Conservation (phyloP, 2,329 filamentous ascomycete genomes). For the Sporothrix curviconia region DNA sequence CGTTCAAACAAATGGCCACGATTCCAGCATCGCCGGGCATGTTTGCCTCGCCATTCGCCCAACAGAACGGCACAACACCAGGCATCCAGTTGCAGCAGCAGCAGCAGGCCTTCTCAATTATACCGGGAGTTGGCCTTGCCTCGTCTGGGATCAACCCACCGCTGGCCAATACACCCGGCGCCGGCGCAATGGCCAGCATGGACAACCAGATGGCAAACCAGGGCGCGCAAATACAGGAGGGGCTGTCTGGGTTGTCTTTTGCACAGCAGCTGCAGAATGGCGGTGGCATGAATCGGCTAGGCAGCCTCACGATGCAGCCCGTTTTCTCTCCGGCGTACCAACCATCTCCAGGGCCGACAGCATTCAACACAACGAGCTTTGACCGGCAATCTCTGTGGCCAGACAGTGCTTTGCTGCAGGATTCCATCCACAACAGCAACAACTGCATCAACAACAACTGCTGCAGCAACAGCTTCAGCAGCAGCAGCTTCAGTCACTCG, state of each 20-base stretch:
- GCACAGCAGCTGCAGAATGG: neutral
- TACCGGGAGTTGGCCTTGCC: neutral
- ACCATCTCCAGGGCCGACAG: constrained; percentile 31
- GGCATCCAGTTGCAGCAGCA: neutral
- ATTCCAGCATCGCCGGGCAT: constrained; percentile 45
- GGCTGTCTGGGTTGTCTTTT: neutral
- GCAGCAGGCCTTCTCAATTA: neutral
- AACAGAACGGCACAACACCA: constrained; percentile 4
- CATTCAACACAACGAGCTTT: constrained; percentile 35
- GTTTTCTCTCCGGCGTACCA: constrained; percentile 29
- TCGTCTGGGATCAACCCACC: neutral
- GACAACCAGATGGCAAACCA: constrained; percentile 1
- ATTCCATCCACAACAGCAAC: constrained; percentile 24
- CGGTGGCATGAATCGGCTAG: constrained; percentile 17
- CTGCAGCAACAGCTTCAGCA: constrained; percentile 23
- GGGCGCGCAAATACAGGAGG: constrained; percentile 4
- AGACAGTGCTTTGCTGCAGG: constrained; percentile 27
- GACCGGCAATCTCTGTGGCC: constrained; percentile 33
- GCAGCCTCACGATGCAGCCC: constrained; percentile 22
- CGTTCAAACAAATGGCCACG: constrained; percentile 76
- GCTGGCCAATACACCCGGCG: constrained; percentile 15
- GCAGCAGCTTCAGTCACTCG: constrained; percentile 23
- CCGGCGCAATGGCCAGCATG: neutral
- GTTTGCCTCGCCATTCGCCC: constrained; percentile 27
- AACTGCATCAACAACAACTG: constrained; percentile 27